These are phyloP conservation scores for Trichoderma asperellum DNA, from an alignment of 2,329 filamentous ascomycete genomes.

Conservation along the genomic window DNA sequence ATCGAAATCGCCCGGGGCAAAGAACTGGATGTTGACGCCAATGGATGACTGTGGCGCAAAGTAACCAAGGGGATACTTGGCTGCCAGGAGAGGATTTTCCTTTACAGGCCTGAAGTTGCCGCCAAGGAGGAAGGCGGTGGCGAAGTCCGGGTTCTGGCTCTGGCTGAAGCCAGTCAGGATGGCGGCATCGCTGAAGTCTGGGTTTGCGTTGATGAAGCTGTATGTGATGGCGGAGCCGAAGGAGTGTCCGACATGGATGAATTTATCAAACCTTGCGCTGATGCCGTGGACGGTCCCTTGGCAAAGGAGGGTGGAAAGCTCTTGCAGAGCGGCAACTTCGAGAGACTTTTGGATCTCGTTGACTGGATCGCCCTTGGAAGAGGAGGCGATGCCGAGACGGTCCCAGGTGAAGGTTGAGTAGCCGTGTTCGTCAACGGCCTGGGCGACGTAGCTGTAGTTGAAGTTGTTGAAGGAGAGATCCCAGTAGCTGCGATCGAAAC, in stretches of 20 bases:
- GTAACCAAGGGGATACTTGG: constrained; percentile 55
- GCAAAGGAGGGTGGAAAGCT: constrained; percentile 56
- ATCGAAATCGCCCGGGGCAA: constrained; percentile 59
- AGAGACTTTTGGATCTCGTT: constrained; percentile 62
- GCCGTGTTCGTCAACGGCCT: constrained; percentile 57
- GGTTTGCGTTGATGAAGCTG: constrained; percentile 55
- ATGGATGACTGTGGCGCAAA: constrained; percentile 51
- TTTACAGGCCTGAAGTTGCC: constrained; percentile 53
- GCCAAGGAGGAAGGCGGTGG: constrained; percentile 48
- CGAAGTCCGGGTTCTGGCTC: constrained; percentile 46
- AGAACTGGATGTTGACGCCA: constrained; percentile 57
- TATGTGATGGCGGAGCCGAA: constrained; percentile 65
- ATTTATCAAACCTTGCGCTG: constrained; percentile 44
- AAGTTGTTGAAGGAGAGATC: constrained; percentile 59
- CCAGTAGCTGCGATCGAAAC: constrained; percentile 60
- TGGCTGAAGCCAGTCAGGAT: constrained; percentile 64
- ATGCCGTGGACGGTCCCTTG: constrained; percentile 49
- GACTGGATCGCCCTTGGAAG: constrained; percentile 61
- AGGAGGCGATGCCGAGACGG: constrained; percentile 63
- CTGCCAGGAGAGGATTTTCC: constrained; percentile 36
- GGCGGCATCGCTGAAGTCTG: constrained; percentile 59
- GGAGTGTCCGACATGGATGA: constrained; percentile 66
- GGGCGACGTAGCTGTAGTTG: constrained; percentile 66
- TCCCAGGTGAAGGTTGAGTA: constrained; percentile 66
- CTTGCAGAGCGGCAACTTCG: constrained; percentile 61